Evolutionary conservation across 441 rosid species (phyloP).

Genomic region (Dalechampia spathulata): DNA sequence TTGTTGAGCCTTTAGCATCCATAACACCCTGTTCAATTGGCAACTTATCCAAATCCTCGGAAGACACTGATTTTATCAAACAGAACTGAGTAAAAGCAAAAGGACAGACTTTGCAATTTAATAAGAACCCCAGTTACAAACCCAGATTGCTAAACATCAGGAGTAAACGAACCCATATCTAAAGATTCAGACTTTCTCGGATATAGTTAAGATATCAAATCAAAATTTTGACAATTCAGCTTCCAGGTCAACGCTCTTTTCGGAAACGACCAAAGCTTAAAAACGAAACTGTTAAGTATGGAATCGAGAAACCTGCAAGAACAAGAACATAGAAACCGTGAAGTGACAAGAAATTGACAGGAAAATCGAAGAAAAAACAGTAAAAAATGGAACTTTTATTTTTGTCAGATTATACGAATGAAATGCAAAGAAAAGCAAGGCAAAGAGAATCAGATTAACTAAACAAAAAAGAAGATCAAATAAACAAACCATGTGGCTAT

Average conservation of each 20-base stretch:
- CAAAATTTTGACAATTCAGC: background rate
- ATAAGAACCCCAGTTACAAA: constrained; percentile 14
- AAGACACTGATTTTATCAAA: constrained; percentile 3
- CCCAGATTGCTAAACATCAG: constrained; percentile 14
- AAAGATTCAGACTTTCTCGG: constrained; percentile 1
- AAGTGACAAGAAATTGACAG: constrained; percentile 11
- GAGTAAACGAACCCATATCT: constrained; percentile 16
- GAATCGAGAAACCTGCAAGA: background rate
- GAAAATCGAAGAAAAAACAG: constrained; percentile 9
- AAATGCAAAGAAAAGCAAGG: constrained; percentile 12
- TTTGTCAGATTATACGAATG: background rate
- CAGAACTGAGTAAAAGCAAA: constrained; percentile 3
- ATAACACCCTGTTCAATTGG: constrained; percentile 57
- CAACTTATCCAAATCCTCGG: too few species aligned
- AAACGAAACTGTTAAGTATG: background rate
- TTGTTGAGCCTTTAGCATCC: constrained; percentile 45
- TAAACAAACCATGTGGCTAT: too few species aligned
- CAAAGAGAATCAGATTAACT: constrained; percentile 5
- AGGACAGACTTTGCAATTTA: background rate
- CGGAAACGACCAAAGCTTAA: constrained; percentile 8
- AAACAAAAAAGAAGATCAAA: constrained; percentile 8
- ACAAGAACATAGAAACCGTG: too few species aligned
- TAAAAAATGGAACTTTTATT: background rate
- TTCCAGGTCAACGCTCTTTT: constrained; percentile 22
- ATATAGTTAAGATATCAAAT: background rate